Base-by-base conservation (phyloP, 2,329 filamentous ascomycete species). In the Paraphaeosphaeria minitans region DNA sequence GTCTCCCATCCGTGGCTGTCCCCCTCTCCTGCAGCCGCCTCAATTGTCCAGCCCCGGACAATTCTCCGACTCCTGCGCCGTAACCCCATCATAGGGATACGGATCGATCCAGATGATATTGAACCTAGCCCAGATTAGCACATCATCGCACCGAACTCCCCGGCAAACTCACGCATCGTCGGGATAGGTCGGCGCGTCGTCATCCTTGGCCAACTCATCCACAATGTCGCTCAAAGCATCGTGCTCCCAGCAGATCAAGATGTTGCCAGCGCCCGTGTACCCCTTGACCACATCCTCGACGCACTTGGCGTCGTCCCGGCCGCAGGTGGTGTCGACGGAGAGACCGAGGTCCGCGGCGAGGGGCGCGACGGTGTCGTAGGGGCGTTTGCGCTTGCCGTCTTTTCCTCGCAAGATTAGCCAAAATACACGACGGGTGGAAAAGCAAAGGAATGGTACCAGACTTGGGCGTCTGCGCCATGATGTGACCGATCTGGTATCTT, bases 171-270 rank as follows among this genome's bases (percentile, higher is more conserved):
- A 52, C 49, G 49, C 49, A 41, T 52, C 49, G 29, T 52, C 49
- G 10, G 49, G 49, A 19, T 52, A 52, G n/a, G 4, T 41, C 7
- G 49, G 49, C 9, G 31, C n/a, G n/a, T 42, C 42, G 13, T 41
- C 35, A 9, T 83, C 65, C 8, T 79, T 67, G 0, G 86, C 86
- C 19, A 89, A 69, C 16, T 76, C 74, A 61, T 83, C 64, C 1
- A 79, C 82, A 63, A 88, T 83, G 60, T 84, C 78, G 35, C 77
- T 80, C 49, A 88, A 70, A 19, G 76, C 75, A 53, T 80, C 76
- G 68, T 88, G 86, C 65, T 87, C 82, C 85, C 85, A 88, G 75
- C 85, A 87, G 58, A 88, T 83, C 46, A 89, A 71, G 48, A 89
- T 83, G 62, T 88, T 88, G 1, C 84, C 84, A 0, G 69, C 57